Percentiles rank a stretch among this genome's conserved stretches.
Conservation (phyloP, 129 eudicot species). For the Arctium lappa region DNA sequence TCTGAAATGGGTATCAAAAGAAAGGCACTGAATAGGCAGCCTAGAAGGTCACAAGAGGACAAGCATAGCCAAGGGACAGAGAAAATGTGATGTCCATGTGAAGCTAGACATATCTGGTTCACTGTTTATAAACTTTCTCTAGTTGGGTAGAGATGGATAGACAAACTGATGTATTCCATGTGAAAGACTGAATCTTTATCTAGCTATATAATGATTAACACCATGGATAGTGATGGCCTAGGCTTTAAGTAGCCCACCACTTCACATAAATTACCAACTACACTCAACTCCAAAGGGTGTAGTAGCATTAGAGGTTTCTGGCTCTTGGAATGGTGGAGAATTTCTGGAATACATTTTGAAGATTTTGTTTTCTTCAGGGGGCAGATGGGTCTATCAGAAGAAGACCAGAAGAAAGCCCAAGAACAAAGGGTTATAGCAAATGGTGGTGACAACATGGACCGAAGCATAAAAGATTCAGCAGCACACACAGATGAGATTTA, state of each 20-base stretch:
- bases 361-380: slow-evolving; percentile 41
- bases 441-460: slow-evolving; percentile 39
- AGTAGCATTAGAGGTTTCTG: not conserved
- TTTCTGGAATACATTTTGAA: not conserved
- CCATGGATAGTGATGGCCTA: not conserved
- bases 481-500: slow-evolving; percentile 14
- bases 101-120: slow-evolving; percentile 29
- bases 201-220: slow-evolving; percentile 20
- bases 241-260: not conserved
- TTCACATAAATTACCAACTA: slow-evolving; percentile 17
- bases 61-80: slow-evolving; percentile 20
- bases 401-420: slow-evolving; percentile 72
- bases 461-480: slow-evolving; percentile 16
- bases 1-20: not conserved
- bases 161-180: slow-evolving; percentile 21
- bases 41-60: slow-evolving; percentile 19
- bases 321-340: not conserved
- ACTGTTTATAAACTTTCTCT: slow-evolving; percentile 21
- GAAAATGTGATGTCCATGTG: slow-evolving; percentile 40
- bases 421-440: slow-evolving; percentile 53
- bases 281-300: not conserved
- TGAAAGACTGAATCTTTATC: slow-evolving; percentile 8
- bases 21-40: not conserved
- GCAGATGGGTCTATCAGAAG: slow-evolving; percentile 96
- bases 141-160: slow-evolving; percentile 18